Evolutionary conservation across 2,329 filamentous ascomycete species (phyloP).

Genomic region (Bipolaris victoriae): DNA sequence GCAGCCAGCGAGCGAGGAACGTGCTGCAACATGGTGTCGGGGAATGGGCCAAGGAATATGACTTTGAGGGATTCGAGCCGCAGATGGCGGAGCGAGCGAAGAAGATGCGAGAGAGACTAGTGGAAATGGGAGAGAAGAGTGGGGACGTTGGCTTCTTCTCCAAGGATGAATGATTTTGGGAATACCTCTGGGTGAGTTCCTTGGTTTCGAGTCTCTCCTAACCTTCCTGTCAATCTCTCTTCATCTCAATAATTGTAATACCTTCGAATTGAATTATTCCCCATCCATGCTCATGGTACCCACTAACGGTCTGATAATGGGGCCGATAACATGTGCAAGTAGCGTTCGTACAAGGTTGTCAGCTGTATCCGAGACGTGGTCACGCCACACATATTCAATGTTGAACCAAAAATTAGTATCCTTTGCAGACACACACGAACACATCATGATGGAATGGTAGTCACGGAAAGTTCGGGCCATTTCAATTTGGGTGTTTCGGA

Average conservation of each 20-base stretch:
- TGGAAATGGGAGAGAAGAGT: conserved; percentile 66
- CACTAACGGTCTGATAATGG: too few relatives aligned
- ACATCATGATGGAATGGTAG: not conserved
- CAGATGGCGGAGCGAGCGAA: conserved; percentile 65
- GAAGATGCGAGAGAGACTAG: conserved; percentile 67
- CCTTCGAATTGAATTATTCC: too few relatives aligned
- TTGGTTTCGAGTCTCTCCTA: too few relatives aligned
- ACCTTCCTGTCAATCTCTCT: too few relatives aligned
- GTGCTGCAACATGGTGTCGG: conserved; percentile 78
- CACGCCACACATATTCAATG: not conserved
- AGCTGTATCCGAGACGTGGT: not conserved
- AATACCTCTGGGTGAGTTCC: too few relatives aligned
- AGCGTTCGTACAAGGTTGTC: too few relatives aligned
- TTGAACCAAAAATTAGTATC: not conserved
- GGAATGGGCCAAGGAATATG: conserved; percentile 66
- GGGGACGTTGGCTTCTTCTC: conserved; percentile 65
- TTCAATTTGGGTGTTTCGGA: conserved; percentile 25
- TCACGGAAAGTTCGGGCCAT: not conserved
- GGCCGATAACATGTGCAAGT: too few relatives aligned
- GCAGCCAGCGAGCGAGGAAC: conserved; percentile 67
- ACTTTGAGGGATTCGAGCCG: conserved; percentile 66
- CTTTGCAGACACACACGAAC: not conserved
- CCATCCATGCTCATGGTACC: too few relatives aligned
- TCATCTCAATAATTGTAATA: too few relatives aligned
- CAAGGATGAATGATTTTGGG: conserved; percentile 38